phyloP scores from a whole-genome alignment of 768 basidiomycete species.

The Hypholoma sublateritium region DNA sequence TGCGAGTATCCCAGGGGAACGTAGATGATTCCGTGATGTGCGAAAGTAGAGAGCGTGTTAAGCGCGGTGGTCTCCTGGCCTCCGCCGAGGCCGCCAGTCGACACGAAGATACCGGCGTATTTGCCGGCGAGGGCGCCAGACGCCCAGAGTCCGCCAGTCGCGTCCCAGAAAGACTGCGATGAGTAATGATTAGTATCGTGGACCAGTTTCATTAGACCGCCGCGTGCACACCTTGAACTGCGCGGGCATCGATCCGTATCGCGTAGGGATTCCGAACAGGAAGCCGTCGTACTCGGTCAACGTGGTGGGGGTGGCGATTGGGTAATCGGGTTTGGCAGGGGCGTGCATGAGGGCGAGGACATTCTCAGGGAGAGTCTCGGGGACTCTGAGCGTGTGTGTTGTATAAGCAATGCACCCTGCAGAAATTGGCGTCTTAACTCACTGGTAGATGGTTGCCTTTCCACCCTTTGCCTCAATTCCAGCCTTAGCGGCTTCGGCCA shows the following conservation, averaged over 20 bases:
- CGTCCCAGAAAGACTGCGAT: slow-evolving; percentile 73
- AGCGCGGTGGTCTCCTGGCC: slow-evolving; percentile 64
- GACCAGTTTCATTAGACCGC: background rate
- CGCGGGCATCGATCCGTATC: slow-evolving; percentile 78
- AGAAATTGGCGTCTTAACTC: slow-evolving; percentile 18
- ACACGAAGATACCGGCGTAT: slow-evolving; percentile 67
- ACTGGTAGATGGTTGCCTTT: slow-evolving; percentile 54
- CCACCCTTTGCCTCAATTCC: slow-evolving; percentile 54
- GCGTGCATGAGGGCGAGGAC: slow-evolving; percentile 70
- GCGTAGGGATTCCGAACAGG: slow-evolving; percentile 76
- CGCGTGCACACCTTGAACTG: slow-evolving; percentile 65
- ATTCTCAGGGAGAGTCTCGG: slow-evolving; percentile 76
- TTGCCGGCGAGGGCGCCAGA: slow-evolving; percentile 62
- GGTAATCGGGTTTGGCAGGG: slow-evolving; percentile 69
- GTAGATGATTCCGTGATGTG: slow-evolving; percentile 58
- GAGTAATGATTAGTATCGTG: background rate
- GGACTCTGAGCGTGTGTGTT: slow-evolving; percentile 45
- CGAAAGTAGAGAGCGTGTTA: slow-evolving; percentile 47
- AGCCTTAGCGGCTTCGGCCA: slow-evolving; percentile 54
- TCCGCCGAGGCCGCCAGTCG: slow-evolving; percentile 64
- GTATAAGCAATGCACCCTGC: background rate
- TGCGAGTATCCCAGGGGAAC: slow-evolving; percentile 38
- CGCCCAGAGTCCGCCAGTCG: slow-evolving; percentile 65
- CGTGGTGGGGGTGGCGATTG: slow-evolving; percentile 53
- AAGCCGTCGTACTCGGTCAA: slow-evolving; percentile 67